phyloP scores from a whole-genome alignment of 2,329 filamentous ascomycete species.

The Colletotrichum viniferum region DNA sequence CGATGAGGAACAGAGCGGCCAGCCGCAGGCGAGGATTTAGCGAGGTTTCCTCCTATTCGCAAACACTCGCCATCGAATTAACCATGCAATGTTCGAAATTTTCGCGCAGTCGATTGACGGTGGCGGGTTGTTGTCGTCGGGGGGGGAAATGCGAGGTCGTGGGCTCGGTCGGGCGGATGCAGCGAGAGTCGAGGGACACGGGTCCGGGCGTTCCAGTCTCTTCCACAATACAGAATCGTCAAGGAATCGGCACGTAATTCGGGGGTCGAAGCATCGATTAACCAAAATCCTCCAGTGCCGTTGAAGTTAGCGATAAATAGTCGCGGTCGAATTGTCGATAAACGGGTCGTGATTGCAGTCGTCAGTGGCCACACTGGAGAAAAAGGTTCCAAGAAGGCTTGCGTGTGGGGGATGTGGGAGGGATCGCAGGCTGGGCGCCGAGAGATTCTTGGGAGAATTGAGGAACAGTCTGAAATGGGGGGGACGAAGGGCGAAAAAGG shows the following conservation, averaged over 20 bases:
- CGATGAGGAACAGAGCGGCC: constrained; percentile 26
- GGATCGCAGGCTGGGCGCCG: constrained; percentile 28
- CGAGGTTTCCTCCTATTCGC: constrained; percentile 24
- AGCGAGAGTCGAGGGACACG: constrained; percentile 10
- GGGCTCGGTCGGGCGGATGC: constrained; percentile 18
- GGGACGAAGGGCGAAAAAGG: not conserved
- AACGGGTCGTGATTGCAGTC: constrained; percentile 1
- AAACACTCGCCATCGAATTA: constrained; percentile 37
- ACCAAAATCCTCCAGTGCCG: not conserved
- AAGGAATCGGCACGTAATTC: not conserved
- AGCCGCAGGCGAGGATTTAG: constrained; percentile 27
- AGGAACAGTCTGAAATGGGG: not conserved
- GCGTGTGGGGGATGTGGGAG: constrained; percentile 22
- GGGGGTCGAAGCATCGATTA: not conserved
- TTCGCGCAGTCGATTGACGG: constrained; percentile 3
- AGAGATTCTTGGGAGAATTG: constrained; percentile 18
- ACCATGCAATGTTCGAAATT: constrained; percentile 8
- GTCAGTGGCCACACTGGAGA: constrained; percentile 5
- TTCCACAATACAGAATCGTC: not conserved
- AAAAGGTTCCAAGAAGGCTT: constrained; percentile 19
- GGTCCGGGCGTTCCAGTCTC: constrained; percentile 6
- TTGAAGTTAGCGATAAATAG: not conserved
- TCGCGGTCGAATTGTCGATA: constrained; percentile 6
- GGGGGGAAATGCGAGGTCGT: not conserved
- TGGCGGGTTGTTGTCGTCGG: constrained; percentile 3